Percentiles rank a stretch among this genome's conserved stretches.
Conservation (phyloP, 306 rosid species). For the Dryas drummondii region DNA sequence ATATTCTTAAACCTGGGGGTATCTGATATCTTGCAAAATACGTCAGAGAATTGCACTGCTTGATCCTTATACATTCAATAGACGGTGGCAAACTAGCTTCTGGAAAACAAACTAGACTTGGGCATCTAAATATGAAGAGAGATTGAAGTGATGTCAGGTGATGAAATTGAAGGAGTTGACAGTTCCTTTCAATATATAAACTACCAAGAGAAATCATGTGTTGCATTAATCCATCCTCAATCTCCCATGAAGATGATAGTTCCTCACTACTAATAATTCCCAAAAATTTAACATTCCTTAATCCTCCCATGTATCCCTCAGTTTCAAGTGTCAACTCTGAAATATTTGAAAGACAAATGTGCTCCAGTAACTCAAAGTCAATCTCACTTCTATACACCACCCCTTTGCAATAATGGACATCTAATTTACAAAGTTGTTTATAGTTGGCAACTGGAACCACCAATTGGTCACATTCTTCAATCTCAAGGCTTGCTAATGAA, state of each 20-base stretch:
- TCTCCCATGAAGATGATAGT: not conserved
- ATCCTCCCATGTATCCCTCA: not conserved
- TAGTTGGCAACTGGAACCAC: not conserved
- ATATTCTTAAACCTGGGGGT: not conserved
- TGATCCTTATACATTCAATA: not conserved
- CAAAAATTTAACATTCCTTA: not conserved
- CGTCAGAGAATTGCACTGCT: not conserved
- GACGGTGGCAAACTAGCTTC: not conserved
- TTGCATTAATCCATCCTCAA: not conserved
- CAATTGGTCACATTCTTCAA: not conserved
- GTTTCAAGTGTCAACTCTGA: not conserved
- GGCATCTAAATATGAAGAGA: not conserved
- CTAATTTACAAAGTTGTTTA: not conserved
- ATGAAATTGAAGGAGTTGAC: not conserved
- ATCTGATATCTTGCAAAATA: not conserved
- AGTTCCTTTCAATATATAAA: not conserved
- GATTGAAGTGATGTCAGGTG: not conserved
- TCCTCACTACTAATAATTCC: not conserved
- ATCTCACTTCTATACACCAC: not conserved
- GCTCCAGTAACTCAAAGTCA: not conserved
- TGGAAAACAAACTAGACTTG: not conserved
- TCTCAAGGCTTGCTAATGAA: not conserved
- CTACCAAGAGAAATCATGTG: not conserved
- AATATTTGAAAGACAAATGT: fast-evolving
- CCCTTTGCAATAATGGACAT: not conserved